These are phyloP conservation scores for Cymbopogon citratus DNA, from an alignment of 176 grass and related monocot genomes.

Conservation along the genomic window DNA sequence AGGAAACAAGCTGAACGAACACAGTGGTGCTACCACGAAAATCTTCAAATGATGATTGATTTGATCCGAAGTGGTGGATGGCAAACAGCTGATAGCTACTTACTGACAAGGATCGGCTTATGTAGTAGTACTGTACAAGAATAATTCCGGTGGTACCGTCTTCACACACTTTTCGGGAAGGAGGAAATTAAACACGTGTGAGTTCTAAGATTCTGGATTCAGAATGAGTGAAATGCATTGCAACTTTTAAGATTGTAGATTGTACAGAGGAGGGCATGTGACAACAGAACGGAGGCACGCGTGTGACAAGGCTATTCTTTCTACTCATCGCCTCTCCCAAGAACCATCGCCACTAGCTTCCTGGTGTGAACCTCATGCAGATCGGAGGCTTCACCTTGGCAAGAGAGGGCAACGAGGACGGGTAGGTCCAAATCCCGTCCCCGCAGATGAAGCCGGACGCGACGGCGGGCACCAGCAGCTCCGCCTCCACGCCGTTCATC, in stretches of 20 bases:
- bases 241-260: not conserved
- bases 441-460: constrained; percentile 86
- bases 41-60: not conserved
- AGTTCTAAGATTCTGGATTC: not conserved
- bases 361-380: constrained; percentile 73
- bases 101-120: too few relatives aligned
- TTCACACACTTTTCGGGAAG: not conserved
- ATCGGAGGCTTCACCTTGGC: constrained; percentile 67
- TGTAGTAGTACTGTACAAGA: not conserved
- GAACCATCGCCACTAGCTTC: constrained; percentile 22
- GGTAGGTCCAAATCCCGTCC: constrained; percentile 84
- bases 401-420: constrained; percentile 68
- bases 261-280: not conserved
- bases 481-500: constrained; percentile 25
- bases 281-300: not conserved
- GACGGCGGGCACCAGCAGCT: constrained; percentile 66
- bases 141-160: not conserved
- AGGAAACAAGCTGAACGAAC: not conserved
- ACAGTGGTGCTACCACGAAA: not conserved
- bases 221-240: not conserved
- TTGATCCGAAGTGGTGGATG: not conserved
- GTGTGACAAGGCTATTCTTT: not conserved
- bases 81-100: not conserved
- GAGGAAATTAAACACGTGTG: not conserved
- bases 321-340: not conserved